phyloP scores from a whole-genome alignment of 2,329 filamentous ascomycete genomes.

The Penicillium sp. region DNA sequence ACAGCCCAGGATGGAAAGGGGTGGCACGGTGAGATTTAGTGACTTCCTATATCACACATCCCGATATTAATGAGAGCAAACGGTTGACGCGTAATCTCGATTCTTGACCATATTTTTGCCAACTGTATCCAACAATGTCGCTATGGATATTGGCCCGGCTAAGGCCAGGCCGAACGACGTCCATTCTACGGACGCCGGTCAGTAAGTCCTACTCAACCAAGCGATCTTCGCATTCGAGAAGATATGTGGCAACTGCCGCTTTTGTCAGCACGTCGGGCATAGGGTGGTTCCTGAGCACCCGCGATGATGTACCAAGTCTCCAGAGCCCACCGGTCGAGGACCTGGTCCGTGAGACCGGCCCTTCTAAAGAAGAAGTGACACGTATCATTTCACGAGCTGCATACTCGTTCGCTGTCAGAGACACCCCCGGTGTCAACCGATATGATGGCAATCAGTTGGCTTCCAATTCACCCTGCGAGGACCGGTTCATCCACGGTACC shows the following conservation, averaged over 20 bases:
- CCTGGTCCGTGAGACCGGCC: slow-evolving; percentile 8
- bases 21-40: neutral
- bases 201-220: slow-evolving; percentile 13
- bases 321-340: slow-evolving; percentile 12
- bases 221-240: slow-evolving; percentile 4
- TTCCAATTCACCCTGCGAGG: slow-evolving; percentile 39
- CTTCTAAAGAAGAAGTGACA: slow-evolving; percentile 22
- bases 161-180: slow-evolving; percentile 5
- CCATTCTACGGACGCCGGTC: slow-evolving; percentile 2
- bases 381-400: slow-evolving; percentile 21
- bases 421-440: slow-evolving; percentile 20
- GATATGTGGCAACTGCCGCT: slow-evolving; percentile 11
- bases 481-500: slow-evolving; percentile 27
- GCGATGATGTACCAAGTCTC: slow-evolving; percentile 19
- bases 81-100: neutral
- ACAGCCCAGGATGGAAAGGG: neutral
- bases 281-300: slow-evolving; percentile 18
- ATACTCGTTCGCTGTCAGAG: slow-evolving; percentile 20
- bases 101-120: neutral
- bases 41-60: neutral
- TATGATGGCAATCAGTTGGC: slow-evolving; percentile 32
- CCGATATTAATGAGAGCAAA: neutral
- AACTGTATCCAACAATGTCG: neutral
- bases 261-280: slow-evolving; percentile 15
- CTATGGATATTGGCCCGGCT: slow-evolving; percentile 1